Conservation (phyloP, 129 eudicot genomes). For the Pittosporum tobira region DNA sequence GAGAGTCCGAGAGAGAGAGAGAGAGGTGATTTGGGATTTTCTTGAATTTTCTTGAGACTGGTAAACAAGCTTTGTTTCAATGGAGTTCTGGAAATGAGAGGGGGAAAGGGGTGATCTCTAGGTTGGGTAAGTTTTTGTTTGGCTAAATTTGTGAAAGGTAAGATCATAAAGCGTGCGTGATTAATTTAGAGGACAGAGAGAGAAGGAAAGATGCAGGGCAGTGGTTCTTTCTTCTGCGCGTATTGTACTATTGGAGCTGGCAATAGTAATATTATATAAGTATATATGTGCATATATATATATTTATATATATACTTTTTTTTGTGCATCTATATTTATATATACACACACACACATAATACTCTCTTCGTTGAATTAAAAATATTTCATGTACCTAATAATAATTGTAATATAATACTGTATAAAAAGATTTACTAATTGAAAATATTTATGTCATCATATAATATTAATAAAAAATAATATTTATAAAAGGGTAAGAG, state of each 20-base stretch:
- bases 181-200: not conserved
- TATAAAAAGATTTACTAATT: too few species aligned
- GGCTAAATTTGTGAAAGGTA: slow-evolving; percentile 22
- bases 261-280: not conserved
- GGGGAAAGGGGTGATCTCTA: not conserved
- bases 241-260: slow-evolving; percentile 8
- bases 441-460: too few species aligned
- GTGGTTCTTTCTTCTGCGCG: not conserved
- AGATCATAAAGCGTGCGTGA: not conserved
- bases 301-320: too few species aligned
- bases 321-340: too few species aligned
- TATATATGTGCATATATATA: not conserved
- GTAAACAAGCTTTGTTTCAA: not conserved
- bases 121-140: slow-evolving; percentile 4
- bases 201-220: not conserved
- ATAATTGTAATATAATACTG: too few species aligned
- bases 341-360: too few species aligned
- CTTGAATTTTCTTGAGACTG: not conserved
- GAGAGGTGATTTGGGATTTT: not conserved
- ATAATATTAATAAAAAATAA: too few species aligned
- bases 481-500: too few species aligned
- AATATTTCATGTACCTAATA: too few species aligned
- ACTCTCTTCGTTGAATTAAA: too few species aligned
- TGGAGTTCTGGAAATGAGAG: not conserved
- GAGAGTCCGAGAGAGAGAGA: not conserved